phyloP scores from a whole-genome alignment of 1,284 basidiomycete species.

The Schizophyllum amplum region DNA sequence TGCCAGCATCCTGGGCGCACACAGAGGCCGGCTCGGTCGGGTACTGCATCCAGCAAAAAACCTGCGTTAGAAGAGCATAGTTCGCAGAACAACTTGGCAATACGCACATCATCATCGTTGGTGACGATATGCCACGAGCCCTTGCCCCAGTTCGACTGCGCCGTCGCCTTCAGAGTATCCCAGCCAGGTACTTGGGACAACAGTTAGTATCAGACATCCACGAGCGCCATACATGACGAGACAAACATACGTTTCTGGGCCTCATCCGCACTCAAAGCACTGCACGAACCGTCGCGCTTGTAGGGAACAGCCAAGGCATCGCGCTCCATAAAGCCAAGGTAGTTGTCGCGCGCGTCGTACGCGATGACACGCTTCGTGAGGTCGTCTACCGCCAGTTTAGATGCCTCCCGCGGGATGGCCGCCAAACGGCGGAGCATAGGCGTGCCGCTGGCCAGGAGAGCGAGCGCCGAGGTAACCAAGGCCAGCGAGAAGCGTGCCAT shows the following conservation, averaged over 20 bases:
- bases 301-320: background rate
- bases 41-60: constrained; percentile 4
- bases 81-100: background rate
- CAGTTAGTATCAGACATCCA: background rate
- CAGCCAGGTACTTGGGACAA: constrained; percentile 9
- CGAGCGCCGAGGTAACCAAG: background rate
- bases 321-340: background rate
- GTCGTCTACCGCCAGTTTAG: background rate
- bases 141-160: constrained; percentile 8
- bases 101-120: constrained; percentile 11
- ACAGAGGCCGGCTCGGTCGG: constrained; percentile 9
- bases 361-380: background rate
- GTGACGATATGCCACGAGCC: constrained; percentile 12
- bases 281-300: background rate
- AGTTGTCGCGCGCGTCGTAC: background rate
- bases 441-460: background rate
- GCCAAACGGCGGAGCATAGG: background rate
- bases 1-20: constrained; percentile 1
- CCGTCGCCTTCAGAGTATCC: constrained; percentile 6
- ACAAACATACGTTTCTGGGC: constrained; percentile 1
- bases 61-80: background rate
- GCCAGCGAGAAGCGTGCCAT: background rate
- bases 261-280: constrained; percentile 3
- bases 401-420: background rate
- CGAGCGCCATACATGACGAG: background rate